Evolutionary conservation across 129 eudicot genomes (phyloP), one percentile per base, ranked within the genome.

Genomic region (Lonicera japonica): DNA sequence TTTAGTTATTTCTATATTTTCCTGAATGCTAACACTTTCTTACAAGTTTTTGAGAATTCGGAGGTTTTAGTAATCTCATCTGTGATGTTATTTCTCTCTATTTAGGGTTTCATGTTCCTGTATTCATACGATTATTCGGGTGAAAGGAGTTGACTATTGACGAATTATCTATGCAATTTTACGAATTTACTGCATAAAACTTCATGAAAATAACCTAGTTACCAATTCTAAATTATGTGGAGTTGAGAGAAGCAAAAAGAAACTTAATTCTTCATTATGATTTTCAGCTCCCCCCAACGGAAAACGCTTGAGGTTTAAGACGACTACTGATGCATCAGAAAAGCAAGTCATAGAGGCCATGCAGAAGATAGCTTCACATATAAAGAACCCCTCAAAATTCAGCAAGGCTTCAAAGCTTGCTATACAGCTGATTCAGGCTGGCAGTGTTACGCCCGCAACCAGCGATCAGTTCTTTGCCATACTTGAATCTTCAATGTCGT

Each of bases 351-450:
- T 88, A 62, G 96, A 87, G 66, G 98, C 98, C 61, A 92, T 92
- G 98, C 76, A 80, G 57, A 92, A 85, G 77, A 82, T 92, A 71
- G 84, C 86, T 25, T 85, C 95, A 24, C 96, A 92, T 73, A 92
- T 92, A 65, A 76, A 60, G 77, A 92, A 76, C 54, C 79, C 71
- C 24, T 79, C 87, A 10, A 92, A 92, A 63, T 81, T 92, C 58
- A 73, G 74, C 25, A 92, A 92, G 73, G 98, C 98, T 14, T 87
- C 98, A 14, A 92, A 82, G 82, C 90, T 92, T 67, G 98, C 96
- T 60, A 72, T 92, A 56, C 98, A 92, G 80, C 79, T 92, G 69
- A 79, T 92, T 61, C 79, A 80, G 68, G 86, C 98, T 34, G 92
- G 85, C 36, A 92, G 96, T 70, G 81, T 92, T 21, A 92, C 73